phyloP scores from a whole-genome alignment of 2,329 filamentous ascomycete species.

The Stachybotrys elegans region DNA sequence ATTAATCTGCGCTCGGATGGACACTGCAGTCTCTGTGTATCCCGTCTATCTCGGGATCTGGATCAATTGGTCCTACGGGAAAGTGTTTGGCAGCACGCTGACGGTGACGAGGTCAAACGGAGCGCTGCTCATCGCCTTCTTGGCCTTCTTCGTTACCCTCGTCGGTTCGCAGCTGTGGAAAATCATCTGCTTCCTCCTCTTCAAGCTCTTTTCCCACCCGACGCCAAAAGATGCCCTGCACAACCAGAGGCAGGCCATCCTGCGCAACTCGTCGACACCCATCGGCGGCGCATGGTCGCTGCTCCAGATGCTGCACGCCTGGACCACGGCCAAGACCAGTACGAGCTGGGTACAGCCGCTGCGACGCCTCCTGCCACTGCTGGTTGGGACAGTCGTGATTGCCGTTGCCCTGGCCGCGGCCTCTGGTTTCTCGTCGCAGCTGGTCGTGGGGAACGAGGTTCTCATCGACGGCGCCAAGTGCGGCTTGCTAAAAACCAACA shows the following conservation, averaged over 20 bases:
- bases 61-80: neutral
- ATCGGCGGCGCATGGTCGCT: neutral
- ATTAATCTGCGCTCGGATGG: no score
- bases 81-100: neutral
- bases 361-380: neutral
- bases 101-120: neutral
- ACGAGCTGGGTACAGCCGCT: neutral
- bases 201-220: neutral
- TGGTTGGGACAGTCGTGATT: neutral
- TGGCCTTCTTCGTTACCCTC: constrained; percentile 12
- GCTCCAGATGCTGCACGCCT: neutral
- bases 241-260: neutral
- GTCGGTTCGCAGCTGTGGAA: neutral
- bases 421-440: neutral
- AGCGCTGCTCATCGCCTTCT: constrained; percentile 6
- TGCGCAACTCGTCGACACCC: neutral
- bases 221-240: neutral
- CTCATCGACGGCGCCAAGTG: neutral
- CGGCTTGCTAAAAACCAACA: neutral
- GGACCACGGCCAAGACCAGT: neutral
- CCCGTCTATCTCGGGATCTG: neutral
- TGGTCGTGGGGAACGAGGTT: neutral
- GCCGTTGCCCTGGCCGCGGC: neutral
- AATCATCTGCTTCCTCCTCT: neutral
- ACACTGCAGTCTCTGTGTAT: neutral